Percentiles rank a stretch among this genome's conserved stretches.
These are phyloP conservation scores for Aechmea fasciata DNA, from an alignment of 176 grass and related monocot genomes.

Conservation along the genomic window DNA sequence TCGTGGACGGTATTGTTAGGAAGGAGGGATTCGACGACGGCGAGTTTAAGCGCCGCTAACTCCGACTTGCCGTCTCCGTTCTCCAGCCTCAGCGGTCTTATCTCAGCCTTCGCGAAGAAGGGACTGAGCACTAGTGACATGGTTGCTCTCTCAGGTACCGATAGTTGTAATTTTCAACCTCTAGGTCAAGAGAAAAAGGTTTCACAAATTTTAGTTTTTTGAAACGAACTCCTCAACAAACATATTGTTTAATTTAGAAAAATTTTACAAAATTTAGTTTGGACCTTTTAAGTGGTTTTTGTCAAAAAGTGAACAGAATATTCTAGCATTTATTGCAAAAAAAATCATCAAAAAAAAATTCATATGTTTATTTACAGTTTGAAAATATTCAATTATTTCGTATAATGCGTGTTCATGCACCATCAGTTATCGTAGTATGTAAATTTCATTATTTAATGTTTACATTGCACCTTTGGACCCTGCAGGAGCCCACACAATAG, in stretches of 20 bases:
- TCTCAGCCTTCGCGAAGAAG: slow-evolving; percentile 38
- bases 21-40: slow-evolving; percentile 49
- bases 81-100: slow-evolving; percentile 29
- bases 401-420: neutral
- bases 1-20: slow-evolving; percentile 47
- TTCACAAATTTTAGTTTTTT: no score
- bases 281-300: no score
- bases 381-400: neutral
- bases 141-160: slow-evolving; percentile 57
- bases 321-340: no score
- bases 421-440: no score
- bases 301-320: no score
- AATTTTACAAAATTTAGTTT: no score
- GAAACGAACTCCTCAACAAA: no score
- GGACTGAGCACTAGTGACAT: slow-evolving; percentile 46
- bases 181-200: no score
- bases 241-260: no score
- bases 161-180: slow-evolving; percentile 15
- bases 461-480: neutral
- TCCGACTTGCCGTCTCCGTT: slow-evolving; percentile 40
- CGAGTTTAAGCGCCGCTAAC: slow-evolving; percentile 30
- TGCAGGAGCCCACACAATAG: slow-evolving; percentile 61
- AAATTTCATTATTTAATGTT: neutral
- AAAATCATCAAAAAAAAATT: no score
- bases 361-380: no score